Percentiles rank a stretch among this genome's conserved stretches.
phyloP scores from a whole-genome alignment of 768 basidiomycete species.

The Imleria badia region DNA sequence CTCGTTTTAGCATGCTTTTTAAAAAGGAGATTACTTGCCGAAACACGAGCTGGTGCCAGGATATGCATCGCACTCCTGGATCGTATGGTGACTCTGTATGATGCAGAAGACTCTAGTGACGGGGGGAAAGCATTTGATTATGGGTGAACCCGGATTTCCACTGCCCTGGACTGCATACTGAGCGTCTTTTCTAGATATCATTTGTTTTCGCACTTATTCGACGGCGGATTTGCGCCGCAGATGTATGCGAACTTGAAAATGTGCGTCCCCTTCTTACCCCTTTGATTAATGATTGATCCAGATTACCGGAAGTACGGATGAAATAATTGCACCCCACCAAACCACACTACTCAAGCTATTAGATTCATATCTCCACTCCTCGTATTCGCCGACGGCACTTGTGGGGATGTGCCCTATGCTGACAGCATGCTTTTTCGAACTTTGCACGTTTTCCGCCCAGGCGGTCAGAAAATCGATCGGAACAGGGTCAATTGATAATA shows the following conservation, averaged over 20 bases:
- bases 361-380: constrained; percentile 77
- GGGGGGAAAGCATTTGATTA: constrained; percentile 73
- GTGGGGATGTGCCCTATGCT: constrained; percentile 56
- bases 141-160: constrained; percentile 46
- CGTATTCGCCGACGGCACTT: constrained; percentile 38
- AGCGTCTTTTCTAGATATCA: constrained; percentile 49
- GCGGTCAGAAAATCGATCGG: constrained; percentile 52
- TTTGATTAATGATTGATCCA: constrained; percentile 4
- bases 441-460: constrained; percentile 56
- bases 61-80: constrained; percentile 71
- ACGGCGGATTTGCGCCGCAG: constrained; percentile 53
- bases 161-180: constrained; percentile 5
- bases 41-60: constrained; percentile 55
- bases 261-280: constrained; percentile 40
- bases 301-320: constrained; percentile 49
- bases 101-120: constrained; percentile 63
- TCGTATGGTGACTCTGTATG: constrained; percentile 66
- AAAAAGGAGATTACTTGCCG: constrained; percentile 49
- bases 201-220: constrained; percentile 63
- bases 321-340: constrained; percentile 81
- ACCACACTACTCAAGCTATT: constrained; percentile 84
- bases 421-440: constrained; percentile 56
- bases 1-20: not conserved
- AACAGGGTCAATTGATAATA: constrained; percentile 9
- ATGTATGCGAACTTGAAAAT: constrained; percentile 61